Evolutionary conservation across 1,284 basidiomycete genomes (phyloP).

Genomic region (Sporisorium iseilematis-ciliati): DNA sequence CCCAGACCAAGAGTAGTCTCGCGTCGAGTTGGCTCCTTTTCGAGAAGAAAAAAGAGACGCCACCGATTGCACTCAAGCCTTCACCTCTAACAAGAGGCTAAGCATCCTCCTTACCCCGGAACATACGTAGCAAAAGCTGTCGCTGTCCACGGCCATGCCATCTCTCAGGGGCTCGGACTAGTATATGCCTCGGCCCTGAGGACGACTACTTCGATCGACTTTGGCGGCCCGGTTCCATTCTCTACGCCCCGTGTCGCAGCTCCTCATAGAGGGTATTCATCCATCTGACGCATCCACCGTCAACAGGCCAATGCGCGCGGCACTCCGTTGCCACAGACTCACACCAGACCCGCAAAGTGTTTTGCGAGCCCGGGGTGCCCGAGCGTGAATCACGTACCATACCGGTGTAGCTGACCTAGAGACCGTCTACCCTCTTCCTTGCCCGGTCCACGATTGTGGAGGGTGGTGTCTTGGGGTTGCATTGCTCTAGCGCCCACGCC

Average conservation of each 20-base stretch:
- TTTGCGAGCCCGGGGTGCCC: conserved; percentile 31
- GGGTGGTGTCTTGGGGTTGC: conserved; percentile 53
- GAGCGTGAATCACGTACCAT: conserved; percentile 20
- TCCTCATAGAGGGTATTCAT: conserved; percentile 18
- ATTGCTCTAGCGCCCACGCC: conserved; percentile 23
- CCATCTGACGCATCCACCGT: conserved; percentile 7
- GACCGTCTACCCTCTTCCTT: conserved; percentile 52
- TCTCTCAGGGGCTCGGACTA: not conserved
- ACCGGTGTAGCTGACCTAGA: conserved; percentile 31
- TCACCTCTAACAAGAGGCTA: conserved; percentile 26
- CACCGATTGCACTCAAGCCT: conserved; percentile 69
- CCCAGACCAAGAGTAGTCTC: conserved; percentile 68
- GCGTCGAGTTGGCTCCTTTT: conserved; percentile 64
- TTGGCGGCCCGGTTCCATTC: conserved; percentile 58
- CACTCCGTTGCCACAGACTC: conserved; percentile 10
- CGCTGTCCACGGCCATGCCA: conserved; percentile 34
- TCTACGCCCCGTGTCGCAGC: conserved; percentile 35
- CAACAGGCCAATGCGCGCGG: conserved; percentile 10
- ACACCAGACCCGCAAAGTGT: conserved; percentile 13
- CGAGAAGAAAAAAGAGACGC: conserved; percentile 42
- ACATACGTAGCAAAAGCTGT: conserved; percentile 44
- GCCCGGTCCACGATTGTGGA: conserved; percentile 41
- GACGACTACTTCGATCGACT: conserved; percentile 34
- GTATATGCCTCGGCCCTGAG: not conserved
- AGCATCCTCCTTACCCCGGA: conserved; percentile 58